phyloP scores from a whole-genome alignment of 169 alveolate genomes.

The Sarcocystis neurona region DNA sequence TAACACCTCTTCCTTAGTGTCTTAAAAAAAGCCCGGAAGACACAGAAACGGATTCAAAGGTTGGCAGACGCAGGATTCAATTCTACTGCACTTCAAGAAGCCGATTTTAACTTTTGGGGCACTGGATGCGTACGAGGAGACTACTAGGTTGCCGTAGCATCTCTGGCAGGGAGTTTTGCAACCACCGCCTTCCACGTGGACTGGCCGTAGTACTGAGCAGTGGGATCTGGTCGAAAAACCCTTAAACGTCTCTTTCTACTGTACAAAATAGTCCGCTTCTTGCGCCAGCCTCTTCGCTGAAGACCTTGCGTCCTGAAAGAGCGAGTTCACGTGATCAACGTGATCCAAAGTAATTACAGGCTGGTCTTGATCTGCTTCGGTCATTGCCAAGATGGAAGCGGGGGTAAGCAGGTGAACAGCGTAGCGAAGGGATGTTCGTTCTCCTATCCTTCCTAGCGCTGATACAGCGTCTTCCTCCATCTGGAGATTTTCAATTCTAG shows the following conservation, averaged over 20 bases:
- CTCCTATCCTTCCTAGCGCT: constrained; percentile 95
- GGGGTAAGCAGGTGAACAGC: constrained; percentile 96
- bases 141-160: too few species aligned
- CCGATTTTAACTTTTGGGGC: too few species aligned
- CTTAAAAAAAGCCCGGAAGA: too few species aligned
- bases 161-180: too few species aligned
- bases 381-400: constrained; percentile 92
- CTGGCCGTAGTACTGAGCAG: too few species aligned
- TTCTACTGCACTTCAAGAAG: too few species aligned
- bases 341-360: constrained; percentile 85
- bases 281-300: constrained; percentile 94
- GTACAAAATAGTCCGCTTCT: constrained; percentile 71
- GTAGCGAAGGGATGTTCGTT: constrained; percentile 94
- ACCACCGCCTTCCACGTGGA: too few species aligned
- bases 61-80: too few species aligned
- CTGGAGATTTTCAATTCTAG: constrained; percentile 94
- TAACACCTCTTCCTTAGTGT: too few species aligned
- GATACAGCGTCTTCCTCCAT: constrained; percentile 96
- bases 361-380: constrained; percentile 87
- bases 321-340: constrained; percentile 92
- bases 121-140: too few species aligned
- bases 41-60: too few species aligned
- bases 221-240: too few species aligned
- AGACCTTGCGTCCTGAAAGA: constrained; percentile 96
- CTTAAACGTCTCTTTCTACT: constrained; percentile 36